Evolutionary conservation across 1,139 yeast genomes (phyloP).

Genomic region (Nakaseomyces glabratus): DNA sequence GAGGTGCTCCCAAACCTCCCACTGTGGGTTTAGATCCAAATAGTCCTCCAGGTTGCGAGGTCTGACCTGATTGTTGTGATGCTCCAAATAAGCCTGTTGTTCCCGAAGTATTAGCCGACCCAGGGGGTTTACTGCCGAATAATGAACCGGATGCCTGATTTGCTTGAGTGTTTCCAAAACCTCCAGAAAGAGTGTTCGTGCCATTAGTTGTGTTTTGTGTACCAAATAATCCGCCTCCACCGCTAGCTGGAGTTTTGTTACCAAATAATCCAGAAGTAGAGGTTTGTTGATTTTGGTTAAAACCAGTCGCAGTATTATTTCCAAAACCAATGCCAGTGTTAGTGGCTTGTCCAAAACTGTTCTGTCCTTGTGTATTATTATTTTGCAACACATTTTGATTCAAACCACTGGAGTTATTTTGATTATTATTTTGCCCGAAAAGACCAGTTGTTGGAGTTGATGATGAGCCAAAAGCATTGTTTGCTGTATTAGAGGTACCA

Average conservation of each 20-base stretch:
- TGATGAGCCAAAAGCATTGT: constrained; percentile 13
- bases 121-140: constrained; percentile 22
- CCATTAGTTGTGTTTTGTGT: constrained; percentile 11
- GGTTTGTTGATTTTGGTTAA: constrained; percentile 11
- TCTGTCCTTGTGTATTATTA: constrained; percentile 24
- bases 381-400: constrained; percentile 24
- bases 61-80: constrained; percentile 1
- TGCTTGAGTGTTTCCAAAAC: constrained; percentile 11
- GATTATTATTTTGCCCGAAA: constrained; percentile 24
- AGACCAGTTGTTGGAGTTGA: constrained; percentile 19
- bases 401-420: constrained; percentile 11
- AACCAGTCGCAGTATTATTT: constrained; percentile 12
- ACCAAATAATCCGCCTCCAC: constrained; percentile 9
- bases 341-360: constrained; percentile 11
- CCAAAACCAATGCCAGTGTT: constrained; percentile 30
- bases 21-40: constrained; percentile 14
- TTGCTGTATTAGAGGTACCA: too few relatives aligned
- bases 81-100: constrained; percentile 6
- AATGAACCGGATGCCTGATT: constrained; percentile 15
- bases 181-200: too few relatives aligned
- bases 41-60: constrained; percentile 10
- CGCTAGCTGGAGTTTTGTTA: constrained; percentile 11
- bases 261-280: constrained; percentile 31
- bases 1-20: constrained; percentile 4
- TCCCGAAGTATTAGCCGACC: not conserved